Conservation (phyloP, 345 rosid species). For the Hypericum perforatum region DNA sequence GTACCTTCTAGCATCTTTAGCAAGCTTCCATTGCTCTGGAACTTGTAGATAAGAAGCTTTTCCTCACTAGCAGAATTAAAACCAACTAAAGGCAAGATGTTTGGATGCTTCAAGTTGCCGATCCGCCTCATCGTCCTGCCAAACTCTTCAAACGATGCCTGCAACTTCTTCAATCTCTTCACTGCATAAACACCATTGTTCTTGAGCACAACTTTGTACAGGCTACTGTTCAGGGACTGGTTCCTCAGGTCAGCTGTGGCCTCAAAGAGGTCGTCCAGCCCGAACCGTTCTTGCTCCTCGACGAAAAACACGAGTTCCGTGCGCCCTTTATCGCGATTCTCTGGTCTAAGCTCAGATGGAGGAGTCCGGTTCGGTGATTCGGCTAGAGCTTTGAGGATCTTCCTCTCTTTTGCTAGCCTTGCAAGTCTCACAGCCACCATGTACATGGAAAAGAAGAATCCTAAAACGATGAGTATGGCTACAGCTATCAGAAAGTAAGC, state of each 20-base stretch:
- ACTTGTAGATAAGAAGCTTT: slow-evolving; percentile 48
- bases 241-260: slow-evolving; percentile 44
- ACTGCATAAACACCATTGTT: slow-evolving; percentile 38
- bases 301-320: slow-evolving; percentile 43
- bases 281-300: slow-evolving; percentile 36
- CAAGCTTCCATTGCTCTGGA: slow-evolving; percentile 47
- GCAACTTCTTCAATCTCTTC: slow-evolving; percentile 43
- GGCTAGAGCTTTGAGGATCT: slow-evolving; percentile 20
- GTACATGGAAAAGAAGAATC: slow-evolving; percentile 17
- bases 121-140: slow-evolving; percentile 30
- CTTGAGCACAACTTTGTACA: slow-evolving; percentile 37
- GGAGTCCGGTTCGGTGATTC: slow-evolving; percentile 20
- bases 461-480: slow-evolving; percentile 5
- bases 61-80: slow-evolving; percentile 36
- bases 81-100: slow-evolving; percentile 41
- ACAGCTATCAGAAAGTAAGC: slow-evolving; percentile 12
- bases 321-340: slow-evolving; percentile 16
- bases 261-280: slow-evolving; percentile 46
- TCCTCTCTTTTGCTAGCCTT: slow-evolving; percentile 17
- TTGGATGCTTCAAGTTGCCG: slow-evolving; percentile 49
- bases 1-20: slow-evolving; percentile 36
- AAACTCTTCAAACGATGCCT: slow-evolving; percentile 34
- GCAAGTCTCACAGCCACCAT: slow-evolving; percentile 12
- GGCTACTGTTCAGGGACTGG: slow-evolving; percentile 41
- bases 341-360: slow-evolving; percentile 1